Percentiles rank a stretch among this genome's conserved stretches.
phyloP scores from a whole-genome alignment of 805 yeast species.

The Ogataea trehalophila region DNA sequence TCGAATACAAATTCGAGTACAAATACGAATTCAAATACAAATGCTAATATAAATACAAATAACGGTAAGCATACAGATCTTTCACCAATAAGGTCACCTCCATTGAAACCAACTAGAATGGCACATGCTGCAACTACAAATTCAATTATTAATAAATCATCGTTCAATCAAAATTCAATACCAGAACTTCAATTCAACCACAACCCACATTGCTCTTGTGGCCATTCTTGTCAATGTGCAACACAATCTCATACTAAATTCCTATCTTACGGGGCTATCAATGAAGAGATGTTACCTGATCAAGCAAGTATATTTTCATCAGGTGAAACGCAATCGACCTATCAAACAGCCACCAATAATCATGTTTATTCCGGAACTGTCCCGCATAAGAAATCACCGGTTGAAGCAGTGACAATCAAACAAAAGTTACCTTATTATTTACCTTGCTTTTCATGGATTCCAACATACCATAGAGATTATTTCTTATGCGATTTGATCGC shows the following conservation, averaged over 20 bases:
- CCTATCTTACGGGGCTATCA: no score
- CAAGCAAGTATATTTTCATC: no score
- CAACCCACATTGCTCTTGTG: background rate
- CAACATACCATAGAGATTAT: constrained; percentile 36
- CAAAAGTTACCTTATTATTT: constrained; percentile 53
- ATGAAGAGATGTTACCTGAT: no score
- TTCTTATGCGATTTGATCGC: constrained; percentile 67
- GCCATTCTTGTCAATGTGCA: background rate
- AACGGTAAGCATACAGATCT: no score
- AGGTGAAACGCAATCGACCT: no score
- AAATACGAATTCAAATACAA: no score
- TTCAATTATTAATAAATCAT: background rate
- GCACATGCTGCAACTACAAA: background rate
- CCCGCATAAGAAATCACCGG: background rate
- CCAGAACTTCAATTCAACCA: background rate
- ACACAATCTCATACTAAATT: background rate
- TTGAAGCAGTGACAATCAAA: constrained; percentile 2
- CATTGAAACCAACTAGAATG: background rate
- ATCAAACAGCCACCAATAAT: background rate
- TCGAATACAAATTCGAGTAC: no score
- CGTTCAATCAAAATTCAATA: background rate
- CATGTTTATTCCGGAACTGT: background rate
- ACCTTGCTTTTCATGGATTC: constrained; percentile 67
- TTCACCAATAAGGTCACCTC: background rate
- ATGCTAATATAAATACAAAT: no score